Conservation (phyloP, 148 eudicot genomes). For the Rhododendron molle region DNA sequence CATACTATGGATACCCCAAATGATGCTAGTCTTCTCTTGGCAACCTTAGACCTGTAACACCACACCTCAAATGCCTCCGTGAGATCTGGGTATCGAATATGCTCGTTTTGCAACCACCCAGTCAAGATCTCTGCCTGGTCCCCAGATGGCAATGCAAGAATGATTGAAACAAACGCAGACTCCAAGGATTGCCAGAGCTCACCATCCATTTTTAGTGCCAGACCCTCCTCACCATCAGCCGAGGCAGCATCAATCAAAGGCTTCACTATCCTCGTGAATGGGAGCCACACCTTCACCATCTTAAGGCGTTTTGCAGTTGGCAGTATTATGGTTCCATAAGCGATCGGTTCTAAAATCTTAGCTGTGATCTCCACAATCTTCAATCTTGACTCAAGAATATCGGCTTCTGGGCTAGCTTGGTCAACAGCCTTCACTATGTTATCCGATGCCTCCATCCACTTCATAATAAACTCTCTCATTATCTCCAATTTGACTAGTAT, state of each 20-base stretch:
- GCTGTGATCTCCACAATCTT: slow-evolving; percentile 67
- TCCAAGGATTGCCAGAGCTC: slow-evolving; percentile 85
- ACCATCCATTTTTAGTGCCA: slow-evolving; percentile 37
- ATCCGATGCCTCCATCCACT: slow-evolving; percentile 61
- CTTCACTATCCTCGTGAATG: slow-evolving; percentile 51
- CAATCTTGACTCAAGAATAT: slow-evolving; percentile 36
- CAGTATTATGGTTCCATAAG: slow-evolving; percentile 64
- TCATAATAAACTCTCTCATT: slow-evolving; percentile 48
- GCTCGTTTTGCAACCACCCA: slow-evolving; percentile 62
- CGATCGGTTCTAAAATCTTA: slow-evolving; percentile 73
- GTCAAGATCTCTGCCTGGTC: slow-evolving; percentile 75
- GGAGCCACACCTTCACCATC: slow-evolving; percentile 81
- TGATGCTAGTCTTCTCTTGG: slow-evolving; percentile 59
- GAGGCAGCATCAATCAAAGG: slow-evolving; percentile 39
- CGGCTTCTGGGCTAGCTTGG: slow-evolving; percentile 16
- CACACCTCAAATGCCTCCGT: slow-evolving; percentile 91
- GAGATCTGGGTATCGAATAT: slow-evolving; percentile 75
- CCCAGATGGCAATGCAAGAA: slow-evolving; percentile 68
- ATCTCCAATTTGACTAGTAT: slow-evolving; percentile 60
- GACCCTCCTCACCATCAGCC: slow-evolving; percentile 35
- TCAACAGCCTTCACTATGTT: slow-evolving; percentile 26
- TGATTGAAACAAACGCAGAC: slow-evolving; percentile 70
- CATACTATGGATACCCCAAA: slow-evolving; percentile 33
- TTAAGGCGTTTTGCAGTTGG: slow-evolving; percentile 58
- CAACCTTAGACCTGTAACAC: slow-evolving; percentile 92